Evolutionary conservation across 345 rosid species (phyloP), one percentile per base, ranked within the genome.

Genomic region (Populus ilicifolia): DNA sequence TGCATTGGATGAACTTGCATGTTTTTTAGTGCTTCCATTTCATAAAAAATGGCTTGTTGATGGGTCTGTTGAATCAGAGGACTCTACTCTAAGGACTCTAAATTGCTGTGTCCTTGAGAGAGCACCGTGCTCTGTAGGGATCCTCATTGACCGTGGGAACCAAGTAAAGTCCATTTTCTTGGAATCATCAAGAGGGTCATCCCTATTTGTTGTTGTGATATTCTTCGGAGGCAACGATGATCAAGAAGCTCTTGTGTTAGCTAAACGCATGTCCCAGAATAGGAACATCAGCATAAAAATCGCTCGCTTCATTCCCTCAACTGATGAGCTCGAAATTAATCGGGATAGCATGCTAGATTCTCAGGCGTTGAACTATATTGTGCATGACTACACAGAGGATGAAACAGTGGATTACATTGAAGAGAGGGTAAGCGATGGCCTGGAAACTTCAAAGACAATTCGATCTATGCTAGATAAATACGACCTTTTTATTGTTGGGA

Each of bases 141-240:
- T 69, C 64, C 33, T 63, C 54, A 52, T 74, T 73, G 67, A 39
- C 21, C 79, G 73, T 25, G 67, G 54, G 17, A 4, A 21, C 5
- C 36, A 63, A 5, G 61, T 20, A 12, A 25, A 12, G 29, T n/a
- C 67, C 30, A 12, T 23, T 63, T 68, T 38, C n/a, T 27, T 0
- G n/a, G n/a, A 35, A 3, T 62, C 65, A 29, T 48, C 56, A 8
- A 27, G 8, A 5, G 7, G 18, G 3, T 25, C 69, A 16, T 21
- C 48, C 21, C 2, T 14, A 43, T 5, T 17, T 0, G 61, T 33
- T 8, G 72, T 82, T 13, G 66, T 90, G 82, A 70, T 93, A 56
- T 93, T 89, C 82, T 72, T 87, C 6, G 96, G 96, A 0, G 94
- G 94, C 1, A 78, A 69, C 20, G 98, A 93, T 52, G 96, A 93